Base-by-base conservation (phyloP, 768 basidiomycete genomes). In the Rhizopogon roseolus region DNA sequence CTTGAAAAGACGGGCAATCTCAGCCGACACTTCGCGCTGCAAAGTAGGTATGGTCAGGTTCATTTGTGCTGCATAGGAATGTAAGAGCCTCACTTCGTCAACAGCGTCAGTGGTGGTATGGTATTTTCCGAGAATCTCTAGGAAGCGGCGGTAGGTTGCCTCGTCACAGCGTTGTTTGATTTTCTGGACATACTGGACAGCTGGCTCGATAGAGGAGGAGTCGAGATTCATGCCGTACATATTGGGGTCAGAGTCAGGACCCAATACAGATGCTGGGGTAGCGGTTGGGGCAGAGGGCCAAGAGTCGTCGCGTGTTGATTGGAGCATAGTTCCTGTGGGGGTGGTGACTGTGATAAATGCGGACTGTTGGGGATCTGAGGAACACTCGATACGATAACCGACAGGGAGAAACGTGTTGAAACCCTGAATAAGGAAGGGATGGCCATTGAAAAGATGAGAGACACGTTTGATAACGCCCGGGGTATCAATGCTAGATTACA, bases 341-440 rank as follows among this genome's bases (percentile, higher is more conserved):
- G 88, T 90, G 0, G 86, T 90, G 34, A 91, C 88, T 1, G 85
- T 90, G 63, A 91, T 89, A 60, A 78, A 76, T 34, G 81, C 78
- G 34, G 78, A 71, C 53, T 86, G 81, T n/a, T 79, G 74, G n/a
- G 79, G 71, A 61, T 89, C 85, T 32, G 73, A 73, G 13, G 79
- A 79, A 60, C 85, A 87, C 60, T 96, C 93, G 67, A 99, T 98
- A 45, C 90, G 86, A 66, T 98, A 99, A 14, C 96, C 96, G 19
- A 82, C 79, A 3, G 96, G 96, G 10, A 99, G 80, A 72, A 98
- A 99, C 0, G 94, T 97, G 72, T 98, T 98, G 80, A 99, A 99
- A 9, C 95, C 95, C 69, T 96, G 93, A 43, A 99, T 98, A 56
- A 99, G 87, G 5, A 76, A 66, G 0, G 92, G 91, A 63, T 97